Evolutionary conservation across 2,329 filamentous ascomycete genomes (phyloP), one percentile per base, ranked within the genome.

Genomic region (Ramichloridium luteum): DNA sequence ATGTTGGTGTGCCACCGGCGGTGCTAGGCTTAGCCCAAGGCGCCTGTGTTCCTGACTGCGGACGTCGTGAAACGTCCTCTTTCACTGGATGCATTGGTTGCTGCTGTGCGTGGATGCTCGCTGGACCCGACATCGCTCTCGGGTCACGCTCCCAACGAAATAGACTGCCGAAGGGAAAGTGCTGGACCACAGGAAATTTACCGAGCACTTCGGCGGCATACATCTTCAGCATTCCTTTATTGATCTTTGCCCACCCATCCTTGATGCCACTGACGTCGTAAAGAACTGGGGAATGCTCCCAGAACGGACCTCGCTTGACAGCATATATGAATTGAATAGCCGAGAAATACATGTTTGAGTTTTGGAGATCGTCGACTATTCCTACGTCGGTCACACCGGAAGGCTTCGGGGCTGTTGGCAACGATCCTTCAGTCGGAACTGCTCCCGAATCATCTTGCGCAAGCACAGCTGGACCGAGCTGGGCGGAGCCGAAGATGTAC

Each of bases 171-270:
- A 68, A 66, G 3, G 59, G 61, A 36, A 68, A 96, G 58, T 98
- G 90, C 58, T 98, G 90, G n/a, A 98, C 84, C 3, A 98, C 90
- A 3, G 90, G 90, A 51, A 94, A 94, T 57, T 98, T 98, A 23
- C 81, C 83, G 10, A 98, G 66, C 3, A 98, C 90, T 61, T 98
- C 90, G 12, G 83, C 90, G 45, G 92, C 85, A 62, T 88, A 98
- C 90, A 98, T 98, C 60, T 96, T 98, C 49, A 98, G 74, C 90
- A 98, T 96, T 31, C 90, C 90, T 46, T 67, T 68, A 59, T 98
- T 96, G 50, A 98, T 93, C 64, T 98, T 98, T 20, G 81, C 90
- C 90, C 90, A 98, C n/a, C 90, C 64, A 16, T 63, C 77, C 44
- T 74, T 75, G 41, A 98, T 80, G 8, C 90, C 90, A 0, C 84